Evolutionary conservation across 306 rosid species (phyloP), one percentile per base, ranked within the genome.

Genomic region (Vicia faba): DNA sequence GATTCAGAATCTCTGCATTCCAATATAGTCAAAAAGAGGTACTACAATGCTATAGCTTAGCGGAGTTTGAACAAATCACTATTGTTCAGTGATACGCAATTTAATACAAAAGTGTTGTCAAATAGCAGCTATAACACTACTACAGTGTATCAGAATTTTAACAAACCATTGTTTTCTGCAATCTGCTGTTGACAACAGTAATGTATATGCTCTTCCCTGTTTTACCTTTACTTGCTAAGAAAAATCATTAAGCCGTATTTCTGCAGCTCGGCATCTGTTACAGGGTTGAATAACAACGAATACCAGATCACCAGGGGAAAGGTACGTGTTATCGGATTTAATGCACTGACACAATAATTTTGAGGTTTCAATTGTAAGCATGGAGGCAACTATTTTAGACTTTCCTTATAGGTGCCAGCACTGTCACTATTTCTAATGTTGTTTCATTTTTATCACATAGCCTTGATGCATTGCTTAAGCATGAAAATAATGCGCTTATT

Each of bases 271-370:
- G 51, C 96, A n/a, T 81, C 91, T 51, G 51, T 89, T 70, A 89
- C 86, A 0, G 96, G 98, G 74, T 81, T 92, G 87, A 92, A 92
- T 86, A 92, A 87, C 84, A 92, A 89, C n/a, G 98, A 89, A 72
- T 92, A 89, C 81, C 98, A 92, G 76, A 87, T 89, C 74, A 19
- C 89, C 44, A 84, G 98, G 72, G 96, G 98, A 83, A 84, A 82
- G 98, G 96, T 92, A 75, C 18, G 73, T 20, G 9, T 45, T 61
- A 20, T 18, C 77, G 46, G 16, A 67, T 70, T 31, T 38, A 38
- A 53, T 62, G 61, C 72, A 14, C 13, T 26, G 54, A 31, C 43
- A 71, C n/a, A n/a, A 41, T 38, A 35, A 6, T 45, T 35, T 45
- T 54, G 28, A n/a, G n/a, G n/a, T n/a, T n/a, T n/a, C n/a, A n/a